A percentile compares a stretch with the other conserved stretches of the same genome.
phyloP scores from a whole-genome alignment of 768 basidiomycete species.

The Lyophyllum shimeji region DNA sequence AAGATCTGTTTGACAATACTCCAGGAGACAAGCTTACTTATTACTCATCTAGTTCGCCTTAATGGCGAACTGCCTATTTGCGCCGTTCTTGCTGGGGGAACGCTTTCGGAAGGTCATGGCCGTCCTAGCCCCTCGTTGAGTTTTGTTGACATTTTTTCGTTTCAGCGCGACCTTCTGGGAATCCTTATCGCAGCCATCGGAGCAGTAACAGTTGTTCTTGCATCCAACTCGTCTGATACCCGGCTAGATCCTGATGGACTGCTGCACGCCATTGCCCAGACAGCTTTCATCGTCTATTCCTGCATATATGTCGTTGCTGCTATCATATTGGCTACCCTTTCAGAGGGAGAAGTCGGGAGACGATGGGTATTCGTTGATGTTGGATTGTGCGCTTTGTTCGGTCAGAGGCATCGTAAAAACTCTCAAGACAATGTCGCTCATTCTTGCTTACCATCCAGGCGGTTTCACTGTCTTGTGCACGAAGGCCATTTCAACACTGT shows the following conservation, averaged over 20 bases:
- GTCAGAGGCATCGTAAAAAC: slow-evolving; percentile 32
- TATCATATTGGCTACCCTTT: slow-evolving; percentile 61
- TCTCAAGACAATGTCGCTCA: not conserved
- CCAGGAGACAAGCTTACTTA: slow-evolving; percentile 9
- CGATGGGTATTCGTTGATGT: slow-evolving; percentile 82
- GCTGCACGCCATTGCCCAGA: slow-evolving; percentile 65
- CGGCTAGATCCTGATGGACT: slow-evolving; percentile 69
- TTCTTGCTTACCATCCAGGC: slow-evolving; percentile 38
- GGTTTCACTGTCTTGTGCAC: slow-evolving; percentile 94
- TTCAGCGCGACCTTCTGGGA: slow-evolving; percentile 74
- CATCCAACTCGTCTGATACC: slow-evolving; percentile 69
- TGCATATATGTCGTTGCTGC: slow-evolving; percentile 58
- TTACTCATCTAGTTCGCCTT: slow-evolving; percentile 65
- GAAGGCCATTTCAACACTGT: slow-evolving; percentile 85
- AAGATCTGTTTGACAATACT: slow-evolving; percentile 26
- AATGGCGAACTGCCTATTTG: slow-evolving; percentile 94
- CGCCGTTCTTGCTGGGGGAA: slow-evolving; percentile 82
- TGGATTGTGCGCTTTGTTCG: slow-evolving; percentile 83
- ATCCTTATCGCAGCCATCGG: slow-evolving; percentile 82
- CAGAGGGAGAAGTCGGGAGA: slow-evolving; percentile 61
- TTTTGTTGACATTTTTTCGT: slow-evolving; percentile 14
- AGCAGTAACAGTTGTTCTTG: slow-evolving; percentile 89
- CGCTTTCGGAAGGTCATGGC: slow-evolving; percentile 68
- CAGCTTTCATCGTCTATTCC: slow-evolving; percentile 76
- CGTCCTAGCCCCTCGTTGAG: slow-evolving; percentile 13